phyloP scores from a whole-genome alignment of 1,284 basidiomycete genomes.

The Erythrobasidium hasegawianum region DNA sequence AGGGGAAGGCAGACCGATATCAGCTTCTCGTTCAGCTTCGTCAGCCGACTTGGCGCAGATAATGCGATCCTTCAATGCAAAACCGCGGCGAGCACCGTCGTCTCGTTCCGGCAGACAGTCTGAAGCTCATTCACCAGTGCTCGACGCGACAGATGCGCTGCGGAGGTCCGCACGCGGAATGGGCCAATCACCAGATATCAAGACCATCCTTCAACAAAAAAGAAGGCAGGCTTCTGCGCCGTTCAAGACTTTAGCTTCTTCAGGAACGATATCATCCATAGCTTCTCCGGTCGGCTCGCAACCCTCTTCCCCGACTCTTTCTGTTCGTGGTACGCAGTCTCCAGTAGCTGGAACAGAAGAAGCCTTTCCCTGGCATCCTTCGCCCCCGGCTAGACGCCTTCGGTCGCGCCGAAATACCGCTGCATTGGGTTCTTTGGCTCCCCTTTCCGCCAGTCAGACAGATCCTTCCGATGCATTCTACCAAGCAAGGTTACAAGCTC shows the following conservation, averaged over 20 bases:
- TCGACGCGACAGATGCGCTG: constrained; percentile 2
- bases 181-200: constrained; percentile 17
- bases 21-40: constrained; percentile 21
- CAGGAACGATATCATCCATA: neutral
- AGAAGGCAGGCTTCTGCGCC: constrained; percentile 42
- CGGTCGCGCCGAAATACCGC: neutral
- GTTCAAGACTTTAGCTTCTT: constrained; percentile 36
- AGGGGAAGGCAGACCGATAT: neutral
- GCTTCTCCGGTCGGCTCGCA: constrained; percentile 3
- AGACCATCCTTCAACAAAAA: constrained; percentile 42
- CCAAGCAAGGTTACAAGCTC: constrained; percentile 37
- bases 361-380: constrained; percentile 6
- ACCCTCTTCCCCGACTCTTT: constrained; percentile 13
- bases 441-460: constrained; percentile 18
- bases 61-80: constrained; percentile 20
- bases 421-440: constrained; percentile 6
- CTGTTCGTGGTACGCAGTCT: neutral
- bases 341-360: constrained; percentile 3
- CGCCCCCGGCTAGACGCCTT: neutral
- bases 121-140: neutral
- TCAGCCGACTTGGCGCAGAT: constrained; percentile 24
- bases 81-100: constrained; percentile 9
- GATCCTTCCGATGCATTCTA: constrained; percentile 36
- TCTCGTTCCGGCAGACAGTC: neutral
- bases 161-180: constrained; percentile 8